Evolutionary conservation across 1,284 basidiomycete genomes (phyloP), one percentile per base, ranked within the genome.

Genomic region (Tilletia setariae): DNA sequence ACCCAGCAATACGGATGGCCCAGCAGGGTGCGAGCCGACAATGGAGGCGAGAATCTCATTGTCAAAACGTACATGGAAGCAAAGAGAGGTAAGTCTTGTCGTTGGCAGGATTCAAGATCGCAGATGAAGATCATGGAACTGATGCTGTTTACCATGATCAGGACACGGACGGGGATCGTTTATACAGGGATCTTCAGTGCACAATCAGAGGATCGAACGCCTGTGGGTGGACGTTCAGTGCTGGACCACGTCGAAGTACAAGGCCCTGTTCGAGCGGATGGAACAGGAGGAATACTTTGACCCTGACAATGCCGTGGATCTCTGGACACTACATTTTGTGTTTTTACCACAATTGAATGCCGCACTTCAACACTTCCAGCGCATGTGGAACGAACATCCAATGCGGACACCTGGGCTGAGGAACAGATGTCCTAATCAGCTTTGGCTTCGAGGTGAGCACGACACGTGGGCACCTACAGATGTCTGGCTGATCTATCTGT

Each of bases 1-100:
- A 56, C 21, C 16, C 6, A 23, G 21, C 15, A 23, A 56, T 56
- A 28, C 23, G 53, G 53, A 6, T 25, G 9, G 53, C 53, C 53
- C 2, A 56, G 53, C 19, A 15, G 53, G 11, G 53, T 56, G 9
- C 53, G 53, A 28, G 53, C 53, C 53, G 53, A 56, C 25, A 11
- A 56, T 30, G 53, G 53, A 3, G 53, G 53, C 8, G 53, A 56
- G 25, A 56, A 56, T 56, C 53, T 56, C 23, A 28, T 9, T 23
- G 53, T 56, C 6, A 56, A 56, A 28, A 28, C 15, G 25, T 3
- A 28, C 7, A 56, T 56, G 53, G 53, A 56, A 28, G 19, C 25
- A 4, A 7, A 30, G 6, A 15, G 53, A 56, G 53, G 53, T 56
- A 6, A 30, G 53, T 19, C n/a, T n/a, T n/a, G n/a, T n/a, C n/a